Evolutionary conservation across 2,329 filamentous ascomycete genomes (phyloP).

Genomic region (Pseudocercospora macadamiae): DNA sequence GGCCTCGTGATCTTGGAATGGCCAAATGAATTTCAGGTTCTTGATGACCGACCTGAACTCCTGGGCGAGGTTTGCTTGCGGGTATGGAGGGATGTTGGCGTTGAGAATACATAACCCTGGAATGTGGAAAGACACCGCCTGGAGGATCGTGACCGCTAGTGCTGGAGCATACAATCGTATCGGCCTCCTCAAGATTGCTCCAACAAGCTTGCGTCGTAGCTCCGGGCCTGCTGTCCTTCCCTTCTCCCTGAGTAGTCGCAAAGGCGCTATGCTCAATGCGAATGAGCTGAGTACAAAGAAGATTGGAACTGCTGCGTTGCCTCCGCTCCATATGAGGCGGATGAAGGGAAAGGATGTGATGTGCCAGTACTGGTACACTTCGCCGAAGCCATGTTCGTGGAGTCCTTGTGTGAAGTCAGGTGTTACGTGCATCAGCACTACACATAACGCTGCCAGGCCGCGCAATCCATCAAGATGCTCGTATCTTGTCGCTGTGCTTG

Average conservation of each 20-base stretch:
- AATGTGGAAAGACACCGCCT: slow-evolving; percentile 12
- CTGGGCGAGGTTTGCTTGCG: background rate
- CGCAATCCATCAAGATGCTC: slow-evolving; percentile 64
- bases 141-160: slow-evolving; percentile 11
- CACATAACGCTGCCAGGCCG: slow-evolving; percentile 67
- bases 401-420: slow-evolving; percentile 11
- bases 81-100: background rate
- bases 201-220: slow-evolving; percentile 5
- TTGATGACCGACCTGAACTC: background rate
- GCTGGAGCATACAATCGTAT: slow-evolving; percentile 8
- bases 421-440: slow-evolving; percentile 63
- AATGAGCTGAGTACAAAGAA: slow-evolving; percentile 57
- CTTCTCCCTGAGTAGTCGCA: background rate
- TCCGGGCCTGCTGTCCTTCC: background rate
- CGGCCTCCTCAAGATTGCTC: slow-evolving; percentile 10
- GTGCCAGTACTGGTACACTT: slow-evolving; percentile 47
- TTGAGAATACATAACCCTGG: background rate
- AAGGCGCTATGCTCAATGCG: slow-evolving; percentile 39
- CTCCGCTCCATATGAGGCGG: slow-evolving; percentile 61
- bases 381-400: slow-evolving; percentile 48
- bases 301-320: slow-evolving; percentile 58
- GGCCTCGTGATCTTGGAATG: slow-evolving; percentile 13
- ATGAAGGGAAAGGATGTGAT: slow-evolving; percentile 59
- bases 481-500: slow-evolving; percentile 35
- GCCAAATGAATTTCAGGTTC: slow-evolving; percentile 6